Percentiles rank a stretch among this genome's conserved stretches.
Conservation (phyloP, 2,329 filamentous ascomycete genomes). For the Pseudogymnoascus sp. region DNA sequence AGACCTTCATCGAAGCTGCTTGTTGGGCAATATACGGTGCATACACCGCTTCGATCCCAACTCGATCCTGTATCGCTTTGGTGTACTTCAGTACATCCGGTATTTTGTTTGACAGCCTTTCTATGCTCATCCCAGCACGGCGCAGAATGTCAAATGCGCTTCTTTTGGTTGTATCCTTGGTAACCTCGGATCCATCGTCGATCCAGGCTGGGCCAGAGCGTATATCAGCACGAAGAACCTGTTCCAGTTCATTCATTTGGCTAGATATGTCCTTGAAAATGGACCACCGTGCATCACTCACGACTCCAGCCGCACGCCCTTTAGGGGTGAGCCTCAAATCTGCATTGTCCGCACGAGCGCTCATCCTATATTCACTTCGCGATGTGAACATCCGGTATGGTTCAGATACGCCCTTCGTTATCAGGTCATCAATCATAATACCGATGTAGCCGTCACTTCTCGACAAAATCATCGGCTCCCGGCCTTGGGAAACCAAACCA, state of each 20-base stretch:
- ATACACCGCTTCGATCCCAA: slow-evolving; percentile 77
- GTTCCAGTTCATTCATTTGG: slow-evolving; percentile 60
- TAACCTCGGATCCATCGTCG: slow-evolving; percentile 59
- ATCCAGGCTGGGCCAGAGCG: slow-evolving; percentile 60
- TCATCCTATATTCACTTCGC: slow-evolving; percentile 91
- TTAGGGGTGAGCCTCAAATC: slow-evolving; percentile 76
- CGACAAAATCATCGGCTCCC: slow-evolving; percentile 58
- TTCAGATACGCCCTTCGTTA: slow-evolving; percentile 93
- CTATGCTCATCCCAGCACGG: slow-evolving; percentile 50
- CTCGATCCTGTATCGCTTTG: slow-evolving; percentile 54
- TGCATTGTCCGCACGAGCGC: slow-evolving; percentile 85
- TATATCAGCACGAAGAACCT: slow-evolving; percentile 48
- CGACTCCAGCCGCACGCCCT: slow-evolving; percentile 67
- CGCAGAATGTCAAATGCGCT: slow-evolving; percentile 75
- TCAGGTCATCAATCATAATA: slow-evolving; percentile 96
- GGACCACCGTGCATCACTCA: slow-evolving; percentile 71
- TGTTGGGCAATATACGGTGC: slow-evolving; percentile 78
- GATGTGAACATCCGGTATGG: slow-evolving; percentile 98
- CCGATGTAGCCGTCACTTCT: slow-evolving; percentile 92
- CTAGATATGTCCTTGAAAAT: slow-evolving; percentile 56
- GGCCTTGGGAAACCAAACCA: slow-evolving; percentile 64
- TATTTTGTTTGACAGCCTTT: slow-evolving; percentile 49
- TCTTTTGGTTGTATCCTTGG: slow-evolving; percentile 57
- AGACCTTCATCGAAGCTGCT: slow-evolving; percentile 53
- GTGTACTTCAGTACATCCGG: slow-evolving; percentile 49